Evolutionary conservation across 257 asterid species (phyloP).

Genomic region (Orobanche coerulescens): DNA sequence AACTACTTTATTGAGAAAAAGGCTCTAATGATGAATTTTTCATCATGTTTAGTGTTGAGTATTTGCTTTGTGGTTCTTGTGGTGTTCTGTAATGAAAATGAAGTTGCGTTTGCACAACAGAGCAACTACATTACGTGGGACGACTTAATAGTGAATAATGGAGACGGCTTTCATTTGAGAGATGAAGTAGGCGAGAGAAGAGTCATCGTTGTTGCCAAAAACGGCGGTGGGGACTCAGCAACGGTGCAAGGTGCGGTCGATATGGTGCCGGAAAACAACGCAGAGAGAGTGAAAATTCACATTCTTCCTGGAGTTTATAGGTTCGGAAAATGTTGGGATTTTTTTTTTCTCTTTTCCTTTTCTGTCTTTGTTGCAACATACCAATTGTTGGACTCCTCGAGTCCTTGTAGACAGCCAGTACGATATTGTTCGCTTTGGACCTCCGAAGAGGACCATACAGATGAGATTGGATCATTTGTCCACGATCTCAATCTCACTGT

Average conservation of each 20-base stretch:
- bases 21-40: background rate
- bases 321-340: slow-evolving; percentile 12
- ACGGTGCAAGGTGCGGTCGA: slow-evolving; percentile 63
- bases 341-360: background rate
- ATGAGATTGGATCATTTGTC: no score
- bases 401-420: no score
- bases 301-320: slow-evolving; percentile 59
- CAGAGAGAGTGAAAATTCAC: slow-evolving; percentile 36
- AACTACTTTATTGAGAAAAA: no score
- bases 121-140: slow-evolving; percentile 40
- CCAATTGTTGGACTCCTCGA: no score
- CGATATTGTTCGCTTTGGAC: no score
- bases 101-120: background rate
- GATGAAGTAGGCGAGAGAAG: background rate
- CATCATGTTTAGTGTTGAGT: background rate
- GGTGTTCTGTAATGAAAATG: background rate
- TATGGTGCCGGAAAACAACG: slow-evolving; percentile 40
- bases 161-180: background rate
- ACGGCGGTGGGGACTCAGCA: slow-evolving; percentile 43
- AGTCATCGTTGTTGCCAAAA: slow-evolving; percentile 37
- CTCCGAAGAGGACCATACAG: no score
- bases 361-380: no score
- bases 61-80: background rate
- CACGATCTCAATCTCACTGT: no score
- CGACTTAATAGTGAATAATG: slow-evolving; percentile 28